Conservation (phyloP, 805 yeast genomes). For the Scheffersomyces lignosus region DNA sequence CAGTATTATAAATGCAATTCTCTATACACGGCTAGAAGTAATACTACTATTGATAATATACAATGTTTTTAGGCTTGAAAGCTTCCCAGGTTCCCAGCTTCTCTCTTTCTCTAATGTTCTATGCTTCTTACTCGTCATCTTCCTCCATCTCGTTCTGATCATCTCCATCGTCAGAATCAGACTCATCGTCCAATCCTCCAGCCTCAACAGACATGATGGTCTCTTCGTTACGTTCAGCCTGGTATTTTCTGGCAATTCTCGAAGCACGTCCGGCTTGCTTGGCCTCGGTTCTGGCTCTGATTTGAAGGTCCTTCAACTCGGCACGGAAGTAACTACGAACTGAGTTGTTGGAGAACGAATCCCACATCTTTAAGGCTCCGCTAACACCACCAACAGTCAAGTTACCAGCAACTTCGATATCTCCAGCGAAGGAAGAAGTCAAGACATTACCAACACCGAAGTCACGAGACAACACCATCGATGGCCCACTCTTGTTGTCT, state of each 20-base stretch:
- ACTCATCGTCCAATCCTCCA: conserved; percentile 54
- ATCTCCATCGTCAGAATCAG: conserved; percentile 56
- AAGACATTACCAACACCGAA: conserved; percentile 93
- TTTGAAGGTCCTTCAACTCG: conserved; percentile 56
- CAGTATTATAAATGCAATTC: too few species aligned
- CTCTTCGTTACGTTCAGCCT: conserved; percentile 48
- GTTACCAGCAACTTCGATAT: conserved; percentile 81
- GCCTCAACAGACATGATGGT: conserved; percentile 63
- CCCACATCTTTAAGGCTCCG: conserved; percentile 90
- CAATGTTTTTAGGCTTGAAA: too few species aligned
- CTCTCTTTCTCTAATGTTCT: too few species aligned
- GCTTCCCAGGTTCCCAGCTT: too few species aligned
- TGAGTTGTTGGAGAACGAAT: conserved; percentile 76
- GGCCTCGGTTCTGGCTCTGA: conserved; percentile 59
- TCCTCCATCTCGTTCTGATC: conserved; percentile 39
- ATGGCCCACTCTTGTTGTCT: conserved; percentile 52
- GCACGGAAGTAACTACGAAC: conserved; percentile 69
- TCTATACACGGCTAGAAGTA: too few species aligned
- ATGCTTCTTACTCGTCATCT: too few species aligned
- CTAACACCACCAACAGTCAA: conserved; percentile 84
- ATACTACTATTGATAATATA: too few species aligned
- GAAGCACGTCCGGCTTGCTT: conserved; percentile 57
- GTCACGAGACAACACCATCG: conserved; percentile 88
- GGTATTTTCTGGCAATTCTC: conserved; percentile 74
- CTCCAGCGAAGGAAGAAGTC: conserved; percentile 80